Evolutionary conservation across 139 green algal genomes (phyloP).

Genomic region (Ulvella scutata): DNA sequence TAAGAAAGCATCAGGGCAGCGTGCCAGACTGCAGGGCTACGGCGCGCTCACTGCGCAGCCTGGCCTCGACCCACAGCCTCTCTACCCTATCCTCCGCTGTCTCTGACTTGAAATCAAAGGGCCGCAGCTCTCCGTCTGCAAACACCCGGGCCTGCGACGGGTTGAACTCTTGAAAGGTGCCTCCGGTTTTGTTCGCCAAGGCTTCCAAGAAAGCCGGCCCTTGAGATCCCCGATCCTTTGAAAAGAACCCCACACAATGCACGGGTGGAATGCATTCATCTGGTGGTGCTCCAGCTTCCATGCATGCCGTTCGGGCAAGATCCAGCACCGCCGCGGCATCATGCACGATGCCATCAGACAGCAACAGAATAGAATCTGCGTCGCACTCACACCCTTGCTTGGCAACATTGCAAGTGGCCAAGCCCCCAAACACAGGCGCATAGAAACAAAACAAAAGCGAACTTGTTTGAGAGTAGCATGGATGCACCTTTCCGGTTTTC

Average conservation of each 20-base stretch:
- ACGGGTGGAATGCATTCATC: constrained; percentile 20
- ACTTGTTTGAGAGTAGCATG: too few species aligned
- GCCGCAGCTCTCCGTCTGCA: constrained; percentile 1
- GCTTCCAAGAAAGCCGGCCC: constrained; percentile 20
- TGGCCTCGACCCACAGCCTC: constrained; percentile 27
- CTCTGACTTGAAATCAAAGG: constrained; percentile 17
- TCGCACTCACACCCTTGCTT: too few species aligned
- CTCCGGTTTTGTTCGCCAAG: constrained; percentile 24
- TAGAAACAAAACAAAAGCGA: too few species aligned
- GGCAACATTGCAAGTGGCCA: too few species aligned
- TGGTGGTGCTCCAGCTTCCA: not conserved
- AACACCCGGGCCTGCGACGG: constrained; percentile 15
- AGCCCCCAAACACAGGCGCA: too few species aligned
- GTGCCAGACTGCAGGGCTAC: not conserved
- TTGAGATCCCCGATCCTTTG: not conserved
- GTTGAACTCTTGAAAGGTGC: constrained; percentile 29
- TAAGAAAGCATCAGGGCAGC: too few species aligned
- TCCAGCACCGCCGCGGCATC: constrained; percentile 22
- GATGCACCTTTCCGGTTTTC: too few species aligned
- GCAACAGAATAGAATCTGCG: constrained; percentile 24
- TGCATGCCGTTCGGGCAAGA: constrained; percentile 1
- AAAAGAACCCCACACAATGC: constrained; percentile 23
- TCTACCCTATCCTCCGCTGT: constrained; percentile 9
- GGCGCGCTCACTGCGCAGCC: constrained; percentile 19
- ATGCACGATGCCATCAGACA: constrained; percentile 34